Conservation (phyloP, 257 asterid species). For the Craterostigma plantagineum region DNA sequence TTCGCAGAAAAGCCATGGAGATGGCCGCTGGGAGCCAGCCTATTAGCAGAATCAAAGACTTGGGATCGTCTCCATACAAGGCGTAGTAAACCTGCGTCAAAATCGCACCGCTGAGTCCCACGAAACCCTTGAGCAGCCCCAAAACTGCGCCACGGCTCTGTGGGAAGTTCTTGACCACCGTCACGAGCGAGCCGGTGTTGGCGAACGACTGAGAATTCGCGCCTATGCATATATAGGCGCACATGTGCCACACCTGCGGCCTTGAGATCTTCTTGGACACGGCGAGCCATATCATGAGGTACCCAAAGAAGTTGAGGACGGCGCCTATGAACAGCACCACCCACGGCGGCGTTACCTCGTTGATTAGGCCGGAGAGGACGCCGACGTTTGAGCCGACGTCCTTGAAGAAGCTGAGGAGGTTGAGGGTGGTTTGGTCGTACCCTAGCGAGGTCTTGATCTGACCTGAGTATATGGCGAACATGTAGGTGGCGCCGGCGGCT, state of each 20-base stretch:
- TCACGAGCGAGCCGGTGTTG: constrained; percentile 14
- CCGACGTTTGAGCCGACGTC: constrained; percentile 33
- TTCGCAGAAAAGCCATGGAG: constrained; percentile 9
- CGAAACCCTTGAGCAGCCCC: constrained; percentile 16
- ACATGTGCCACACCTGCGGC: constrained; percentile 18
- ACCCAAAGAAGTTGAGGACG: constrained; percentile 54
- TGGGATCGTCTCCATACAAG: constrained; percentile 8
- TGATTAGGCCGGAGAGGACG: constrained; percentile 44
- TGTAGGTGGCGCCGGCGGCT: no score
- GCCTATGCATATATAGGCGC: constrained; percentile 12
- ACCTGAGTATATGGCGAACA: no score
- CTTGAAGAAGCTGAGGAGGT: no score
- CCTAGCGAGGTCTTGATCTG: no score
- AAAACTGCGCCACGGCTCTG: constrained; percentile 13
- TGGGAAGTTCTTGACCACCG: constrained; percentile 17
- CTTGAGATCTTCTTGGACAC: constrained; percentile 31
- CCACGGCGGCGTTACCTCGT: constrained; percentile 83
- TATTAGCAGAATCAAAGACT: constrained; percentile 13
- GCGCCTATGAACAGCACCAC: constrained; percentile 61
- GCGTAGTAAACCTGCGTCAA: constrained; percentile 16
- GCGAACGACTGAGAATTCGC: constrained; percentile 14
- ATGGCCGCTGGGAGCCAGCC: constrained; percentile 17
- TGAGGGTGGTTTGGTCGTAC: no score
- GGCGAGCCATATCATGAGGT: constrained; percentile 73
- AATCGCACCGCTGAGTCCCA: constrained; percentile 18